Evolutionary conservation across 2,329 filamentous ascomycete species (phyloP).

Genomic region (Bisporella sp.): DNA sequence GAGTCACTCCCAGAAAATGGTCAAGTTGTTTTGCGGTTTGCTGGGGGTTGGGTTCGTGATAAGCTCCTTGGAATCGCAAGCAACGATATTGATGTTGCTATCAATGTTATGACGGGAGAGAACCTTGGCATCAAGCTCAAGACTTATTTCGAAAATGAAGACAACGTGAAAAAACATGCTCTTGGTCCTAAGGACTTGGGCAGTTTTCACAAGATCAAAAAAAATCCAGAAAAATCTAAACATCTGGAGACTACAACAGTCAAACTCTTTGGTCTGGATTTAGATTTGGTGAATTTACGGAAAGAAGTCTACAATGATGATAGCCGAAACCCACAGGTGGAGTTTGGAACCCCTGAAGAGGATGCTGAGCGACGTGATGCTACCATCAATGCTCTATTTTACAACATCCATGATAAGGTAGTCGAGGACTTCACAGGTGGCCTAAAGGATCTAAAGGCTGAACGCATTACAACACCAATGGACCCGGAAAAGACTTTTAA

Average conservation of each 20-base stretch:
- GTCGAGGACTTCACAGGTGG: slow-evolving; percentile 87
- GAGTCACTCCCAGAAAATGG: slow-evolving; percentile 41
- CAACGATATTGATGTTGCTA: slow-evolving; percentile 78
- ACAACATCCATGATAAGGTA: slow-evolving; percentile 72
- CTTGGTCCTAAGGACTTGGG: slow-evolving; percentile 55
- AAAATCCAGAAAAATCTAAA: slow-evolving; percentile 94
- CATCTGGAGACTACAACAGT: slow-evolving; percentile 89
- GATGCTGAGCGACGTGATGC: slow-evolving; percentile 87
- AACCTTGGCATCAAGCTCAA: slow-evolving; percentile 65
- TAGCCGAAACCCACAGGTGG: slow-evolving; percentile 84
- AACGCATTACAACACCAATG: slow-evolving; percentile 76
- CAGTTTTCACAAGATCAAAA: slow-evolving; percentile 78
- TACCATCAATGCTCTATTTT: slow-evolving; percentile 93
- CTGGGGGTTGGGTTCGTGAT: slow-evolving; percentile 83
- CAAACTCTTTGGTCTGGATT: slow-evolving; percentile 75
- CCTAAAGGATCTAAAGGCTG: slow-evolving; percentile 63
- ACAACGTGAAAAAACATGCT: slow-evolving; percentile 54
- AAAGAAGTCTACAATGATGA: slow-evolving; percentile 89
- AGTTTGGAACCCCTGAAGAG: slow-evolving; percentile 87
- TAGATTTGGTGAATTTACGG: slow-evolving; percentile 90
- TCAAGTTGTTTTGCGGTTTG: slow-evolving; percentile 61
- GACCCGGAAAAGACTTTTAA: slow-evolving; percentile 88
- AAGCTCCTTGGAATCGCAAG: slow-evolving; percentile 67
- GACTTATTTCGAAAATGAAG: slow-evolving; percentile 56
- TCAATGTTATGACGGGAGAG: slow-evolving; percentile 79